Conservation (phyloP, 768 basidiomycete genomes). For the Leccinum pellstonianum region DNA sequence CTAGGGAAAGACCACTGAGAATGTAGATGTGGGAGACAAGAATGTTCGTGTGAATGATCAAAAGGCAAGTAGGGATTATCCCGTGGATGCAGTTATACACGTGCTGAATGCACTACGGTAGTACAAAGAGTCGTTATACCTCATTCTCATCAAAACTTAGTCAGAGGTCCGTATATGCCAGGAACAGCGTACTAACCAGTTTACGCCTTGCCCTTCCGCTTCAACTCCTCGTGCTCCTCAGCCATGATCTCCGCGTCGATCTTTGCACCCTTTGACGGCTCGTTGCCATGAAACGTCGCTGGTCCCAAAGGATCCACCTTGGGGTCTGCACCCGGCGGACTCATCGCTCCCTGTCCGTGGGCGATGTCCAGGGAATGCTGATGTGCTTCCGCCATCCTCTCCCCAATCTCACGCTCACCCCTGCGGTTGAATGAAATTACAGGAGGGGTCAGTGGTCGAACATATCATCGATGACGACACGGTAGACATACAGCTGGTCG, state of each 20-base stretch:
- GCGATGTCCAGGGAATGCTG: slow-evolving; percentile 29
- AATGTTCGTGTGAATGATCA: background rate
- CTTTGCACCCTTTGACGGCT: slow-evolving; percentile 56
- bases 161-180: background rate
- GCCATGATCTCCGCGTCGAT: slow-evolving; percentile 55
- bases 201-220: slow-evolving; percentile 41
- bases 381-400: slow-evolving; percentile 36
- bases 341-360: slow-evolving; percentile 30
- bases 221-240: slow-evolving; percentile 50
- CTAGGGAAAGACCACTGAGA: background rate
- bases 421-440: slow-evolving; percentile 23
- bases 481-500: slow-evolving; percentile 23
- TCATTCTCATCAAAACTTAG: background rate
- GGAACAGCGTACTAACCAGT: background rate
- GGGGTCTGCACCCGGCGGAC: slow-evolving; percentile 30
- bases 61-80: background rate
- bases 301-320: slow-evolving; percentile 47
- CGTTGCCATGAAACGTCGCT: slow-evolving; percentile 52
- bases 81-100: background rate
- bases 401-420: slow-evolving; percentile 43
- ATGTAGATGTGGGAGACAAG: background rate
- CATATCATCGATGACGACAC: background rate
- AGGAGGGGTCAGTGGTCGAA: background rate
- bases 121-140: background rate
- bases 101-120: background rate